These are phyloP conservation scores for Phenoliferia sp. DNA, from an alignment of 1,284 basidiomycete species.

Conservation along the genomic window DNA sequence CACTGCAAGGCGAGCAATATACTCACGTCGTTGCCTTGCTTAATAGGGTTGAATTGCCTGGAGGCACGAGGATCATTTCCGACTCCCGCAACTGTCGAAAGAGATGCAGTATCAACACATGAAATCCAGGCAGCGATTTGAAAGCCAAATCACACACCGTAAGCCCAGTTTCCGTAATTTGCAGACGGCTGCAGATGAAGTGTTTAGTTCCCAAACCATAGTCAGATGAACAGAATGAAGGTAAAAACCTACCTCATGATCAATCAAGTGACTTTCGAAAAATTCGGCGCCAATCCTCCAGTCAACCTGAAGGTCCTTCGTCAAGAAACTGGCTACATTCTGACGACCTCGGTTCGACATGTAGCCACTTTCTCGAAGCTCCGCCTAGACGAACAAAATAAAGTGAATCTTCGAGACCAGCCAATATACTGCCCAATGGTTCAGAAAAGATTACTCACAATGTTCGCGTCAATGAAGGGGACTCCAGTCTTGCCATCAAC, in stretches of 20 bases:
- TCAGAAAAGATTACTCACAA: constrained; percentile 34
- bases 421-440: not conserved
- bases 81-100: constrained; percentile 48
- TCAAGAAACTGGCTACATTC: constrained; percentile 54
- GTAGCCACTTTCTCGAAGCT: constrained; percentile 50
- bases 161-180: constrained; percentile 25
- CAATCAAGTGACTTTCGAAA: constrained; percentile 49
- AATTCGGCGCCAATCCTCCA: constrained; percentile 56
- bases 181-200: not conserved
- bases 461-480: constrained; percentile 55
- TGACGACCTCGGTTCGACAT: constrained; percentile 55
- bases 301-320: constrained; percentile 51
- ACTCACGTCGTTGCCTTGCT: constrained; percentile 50
- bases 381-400: constrained; percentile 28
- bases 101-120: not conserved
- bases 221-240: not conserved
- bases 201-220: not conserved
- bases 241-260: constrained; percentile 43
- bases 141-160: too few species aligned
- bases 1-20: too few species aligned
- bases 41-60: constrained; percentile 55
- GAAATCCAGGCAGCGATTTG: too few species aligned
- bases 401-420: not conserved
- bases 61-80: constrained; percentile 54
- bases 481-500: constrained; percentile 52